A percentile compares a stretch with the other conserved stretches of the same genome.
Evolutionary conservation across 306 rosid genomes (phyloP).

Genomic region (Aeschynomene evenia): DNA sequence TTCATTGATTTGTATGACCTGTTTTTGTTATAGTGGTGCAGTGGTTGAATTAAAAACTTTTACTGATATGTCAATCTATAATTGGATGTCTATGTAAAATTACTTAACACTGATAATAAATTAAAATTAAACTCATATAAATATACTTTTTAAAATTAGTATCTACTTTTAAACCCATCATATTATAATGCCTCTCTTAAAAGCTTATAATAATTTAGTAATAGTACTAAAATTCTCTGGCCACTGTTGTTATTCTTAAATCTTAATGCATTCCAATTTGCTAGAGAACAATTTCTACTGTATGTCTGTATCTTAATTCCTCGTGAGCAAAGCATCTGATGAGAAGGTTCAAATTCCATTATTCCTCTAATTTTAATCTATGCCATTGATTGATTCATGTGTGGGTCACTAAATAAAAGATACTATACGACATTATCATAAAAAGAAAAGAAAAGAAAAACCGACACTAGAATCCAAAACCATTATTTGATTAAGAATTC

Average conservation of each 20-base stretch:
- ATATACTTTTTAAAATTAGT: too few species aligned
- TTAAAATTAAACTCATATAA: too few species aligned
- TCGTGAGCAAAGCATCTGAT: neutral
- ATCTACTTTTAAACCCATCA: too few species aligned
- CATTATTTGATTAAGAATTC: neutral
- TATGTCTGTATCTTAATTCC: neutral
- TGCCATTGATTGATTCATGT: neutral
- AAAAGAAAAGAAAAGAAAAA: too few species aligned
- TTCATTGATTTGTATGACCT: too few species aligned
- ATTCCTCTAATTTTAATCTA: neutral
- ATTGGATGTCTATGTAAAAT: too few species aligned
- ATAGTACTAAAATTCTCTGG: neutral
- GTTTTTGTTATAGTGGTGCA: too few species aligned
- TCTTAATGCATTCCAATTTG: neutral
- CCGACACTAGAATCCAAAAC: neutral
- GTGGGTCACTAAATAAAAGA: neutral
- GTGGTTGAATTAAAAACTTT: too few species aligned
- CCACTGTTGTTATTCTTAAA: too few species aligned
- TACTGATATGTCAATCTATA: too few species aligned
- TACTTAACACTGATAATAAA: too few species aligned
- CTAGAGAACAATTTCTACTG: neutral
- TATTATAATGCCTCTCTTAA: too few species aligned
- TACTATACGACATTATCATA: neutral
- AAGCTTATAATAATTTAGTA: neutral
- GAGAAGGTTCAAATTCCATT: conserved; percentile 20